A percentile compares a stretch with the other conserved stretches of the same genome.
These are phyloP conservation scores for Gossypium australe DNA, from an alignment of 345 rosid genomes.

Conservation along the genomic window DNA sequence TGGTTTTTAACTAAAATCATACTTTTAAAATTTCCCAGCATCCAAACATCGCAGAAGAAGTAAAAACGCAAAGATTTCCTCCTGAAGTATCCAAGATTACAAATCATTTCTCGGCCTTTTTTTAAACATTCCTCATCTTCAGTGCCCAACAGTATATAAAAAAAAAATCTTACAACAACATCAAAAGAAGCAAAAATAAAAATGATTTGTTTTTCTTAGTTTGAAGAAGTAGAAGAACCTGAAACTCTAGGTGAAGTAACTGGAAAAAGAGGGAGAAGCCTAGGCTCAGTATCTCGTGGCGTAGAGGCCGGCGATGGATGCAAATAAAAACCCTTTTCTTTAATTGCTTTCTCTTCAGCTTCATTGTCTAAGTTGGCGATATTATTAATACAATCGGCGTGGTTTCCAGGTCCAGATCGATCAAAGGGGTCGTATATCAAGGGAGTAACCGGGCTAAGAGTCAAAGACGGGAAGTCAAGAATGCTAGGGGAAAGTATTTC, in stretches of 20 bases:
- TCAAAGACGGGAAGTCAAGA: constrained; percentile 79
- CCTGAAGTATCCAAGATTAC: constrained; percentile 32
- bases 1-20: too few species aligned
- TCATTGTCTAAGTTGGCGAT: constrained; percentile 21
- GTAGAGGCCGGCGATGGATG: constrained; percentile 87
- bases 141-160: constrained; percentile 20
- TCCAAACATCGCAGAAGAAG: constrained; percentile 10
- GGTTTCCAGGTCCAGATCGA: constrained; percentile 49
- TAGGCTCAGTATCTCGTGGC: constrained; percentile 69
- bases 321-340: constrained; percentile 78
- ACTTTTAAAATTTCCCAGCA: neutral
- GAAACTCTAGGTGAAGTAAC: constrained; percentile 76
- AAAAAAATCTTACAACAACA: constrained; percentile 27
- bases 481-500: constrained; percentile 90
- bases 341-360: constrained; percentile 74
- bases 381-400: constrained; percentile 12
- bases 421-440: constrained; percentile 78
- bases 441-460: constrained; percentile 89
- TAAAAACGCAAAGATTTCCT: constrained; percentile 20
- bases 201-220: neutral
- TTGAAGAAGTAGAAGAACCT: constrained; percentile 48
- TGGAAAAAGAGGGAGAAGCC: constrained; percentile 76
- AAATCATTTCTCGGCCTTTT: constrained; percentile 18
- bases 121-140: constrained; percentile 20
- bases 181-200: neutral